Conservation (phyloP, 768 basidiomycete genomes). For the Paxillus involutus region DNA sequence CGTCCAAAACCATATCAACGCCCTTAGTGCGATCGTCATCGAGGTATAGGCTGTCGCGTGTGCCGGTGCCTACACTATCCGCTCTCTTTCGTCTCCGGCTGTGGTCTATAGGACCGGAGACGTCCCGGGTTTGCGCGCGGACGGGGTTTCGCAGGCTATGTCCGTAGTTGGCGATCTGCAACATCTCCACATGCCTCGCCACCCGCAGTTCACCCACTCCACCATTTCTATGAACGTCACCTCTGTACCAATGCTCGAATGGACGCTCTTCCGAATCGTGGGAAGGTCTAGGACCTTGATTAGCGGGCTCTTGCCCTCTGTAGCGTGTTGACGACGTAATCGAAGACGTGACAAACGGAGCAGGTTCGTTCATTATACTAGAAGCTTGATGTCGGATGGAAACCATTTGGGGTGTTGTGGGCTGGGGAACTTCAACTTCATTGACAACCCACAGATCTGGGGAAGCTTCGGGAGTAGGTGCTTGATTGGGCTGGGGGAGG, state of each 20-base stretch:
- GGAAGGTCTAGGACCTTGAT: conserved; percentile 50
- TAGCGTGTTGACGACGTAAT: conserved; percentile 44
- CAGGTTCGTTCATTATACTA: conserved; percentile 59
- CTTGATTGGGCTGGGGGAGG: conserved; percentile 22
- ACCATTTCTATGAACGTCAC: conserved; percentile 82
- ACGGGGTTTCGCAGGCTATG: conserved; percentile 47
- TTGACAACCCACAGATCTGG: conserved; percentile 31
- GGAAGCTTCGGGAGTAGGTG: conserved; percentile 27
- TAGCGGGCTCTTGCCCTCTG: conserved; percentile 31
- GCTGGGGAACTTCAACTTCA: conserved; percentile 29
- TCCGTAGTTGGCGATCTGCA: conserved; percentile 85
- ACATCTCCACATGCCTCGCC: conserved; percentile 75
- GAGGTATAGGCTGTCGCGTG: conserved; percentile 64
- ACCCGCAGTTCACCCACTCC: conserved; percentile 85
- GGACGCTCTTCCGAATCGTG: conserved; percentile 80
- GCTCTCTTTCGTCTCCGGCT: conserved; percentile 53
- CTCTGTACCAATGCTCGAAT: conserved; percentile 89
- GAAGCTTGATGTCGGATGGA: conserved; percentile 40
- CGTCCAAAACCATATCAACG: conserved; percentile 66
- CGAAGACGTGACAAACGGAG: conserved; percentile 55
- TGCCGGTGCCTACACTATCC: conserved; percentile 59
- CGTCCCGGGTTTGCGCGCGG: conserved; percentile 26
- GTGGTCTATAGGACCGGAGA: conserved; percentile 22
- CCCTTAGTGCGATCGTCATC: conserved; percentile 54
- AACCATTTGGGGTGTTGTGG: conserved; percentile 32